These are phyloP conservation scores for Aureobasidium sp. DNA, from an alignment of 2,329 filamentous ascomycete species.

Conservation along the genomic window DNA sequence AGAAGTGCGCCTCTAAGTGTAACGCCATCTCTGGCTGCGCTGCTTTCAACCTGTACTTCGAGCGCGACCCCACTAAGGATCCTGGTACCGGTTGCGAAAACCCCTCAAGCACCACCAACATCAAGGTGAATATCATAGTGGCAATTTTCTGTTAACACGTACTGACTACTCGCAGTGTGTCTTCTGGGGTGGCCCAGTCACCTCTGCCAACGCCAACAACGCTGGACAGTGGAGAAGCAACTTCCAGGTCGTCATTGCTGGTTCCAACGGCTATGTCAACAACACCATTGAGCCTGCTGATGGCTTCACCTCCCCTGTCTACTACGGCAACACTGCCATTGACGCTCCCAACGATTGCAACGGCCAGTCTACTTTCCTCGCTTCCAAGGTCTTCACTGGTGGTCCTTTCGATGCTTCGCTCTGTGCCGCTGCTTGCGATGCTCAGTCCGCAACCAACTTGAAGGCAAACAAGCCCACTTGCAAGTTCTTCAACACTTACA, in stretches of 20 bases:
- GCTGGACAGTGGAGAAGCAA: slow-evolving; percentile 21
- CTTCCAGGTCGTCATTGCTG: slow-evolving; percentile 29
- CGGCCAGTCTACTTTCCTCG: slow-evolving; percentile 22
- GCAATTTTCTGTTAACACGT: slow-evolving; percentile 2
- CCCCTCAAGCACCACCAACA: slow-evolving; percentile 29
- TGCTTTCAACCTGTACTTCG: slow-evolving; percentile 32
- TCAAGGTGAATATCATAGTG: slow-evolving; percentile 19
- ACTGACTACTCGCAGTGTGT: slow-evolving; percentile 13
- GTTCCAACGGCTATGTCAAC: slow-evolving; percentile 27
- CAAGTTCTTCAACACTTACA: slow-evolving; percentile 23
- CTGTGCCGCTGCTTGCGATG: slow-evolving; percentile 26
- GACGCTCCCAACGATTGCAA: slow-evolving; percentile 28
- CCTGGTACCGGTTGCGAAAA: slow-evolving; percentile 29
- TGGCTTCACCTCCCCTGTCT: slow-evolving; percentile 20
- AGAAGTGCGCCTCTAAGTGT: slow-evolving; percentile 27
- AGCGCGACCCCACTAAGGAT: slow-evolving; percentile 30
- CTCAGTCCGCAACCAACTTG: slow-evolving; percentile 20
- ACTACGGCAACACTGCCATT: slow-evolving; percentile 25
- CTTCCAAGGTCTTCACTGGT: slow-evolving; percentile 21
- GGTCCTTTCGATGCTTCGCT: slow-evolving; percentile 25
- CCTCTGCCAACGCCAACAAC: slow-evolving; percentile 18
- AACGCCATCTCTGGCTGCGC: slow-evolving; percentile 25
- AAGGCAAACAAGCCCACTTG: slow-evolving; percentile 17
- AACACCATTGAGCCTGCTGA: slow-evolving; percentile 23
- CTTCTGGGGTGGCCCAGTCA: slow-evolving; percentile 19